A percentile compares a stretch with the other conserved stretches of the same genome.
phyloP scores from a whole-genome alignment of 2,329 filamentous ascomycete genomes.

The Knoxdaviesia capensis region DNA sequence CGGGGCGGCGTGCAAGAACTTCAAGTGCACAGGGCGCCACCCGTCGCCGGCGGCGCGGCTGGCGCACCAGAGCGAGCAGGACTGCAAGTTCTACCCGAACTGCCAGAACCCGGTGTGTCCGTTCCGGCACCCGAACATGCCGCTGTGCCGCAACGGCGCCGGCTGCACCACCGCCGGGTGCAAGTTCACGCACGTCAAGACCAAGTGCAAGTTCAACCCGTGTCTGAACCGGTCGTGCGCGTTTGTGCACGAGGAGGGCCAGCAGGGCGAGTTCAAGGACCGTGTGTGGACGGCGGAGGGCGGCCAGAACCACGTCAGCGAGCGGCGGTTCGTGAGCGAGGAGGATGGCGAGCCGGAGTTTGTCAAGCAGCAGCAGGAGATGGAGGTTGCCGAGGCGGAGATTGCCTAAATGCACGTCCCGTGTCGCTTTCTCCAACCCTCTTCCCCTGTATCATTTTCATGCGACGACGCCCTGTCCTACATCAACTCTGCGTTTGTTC shows the following conservation, averaged over 20 bases:
- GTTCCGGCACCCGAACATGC: constrained; percentile 76
- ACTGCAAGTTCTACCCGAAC: constrained; percentile 83
- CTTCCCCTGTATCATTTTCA: too few species aligned
- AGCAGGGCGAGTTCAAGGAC: constrained; percentile 66
- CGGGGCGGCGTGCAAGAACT: constrained; percentile 85
- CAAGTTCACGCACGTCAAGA: constrained; percentile 75
- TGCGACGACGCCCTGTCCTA: too few species aligned
- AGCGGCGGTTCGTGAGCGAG: constrained; percentile 70
- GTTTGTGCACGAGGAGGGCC: constrained; percentile 81
- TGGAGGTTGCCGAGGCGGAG: constrained; percentile 16
- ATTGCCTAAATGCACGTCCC: constrained; percentile 11
- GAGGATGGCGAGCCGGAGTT: constrained; percentile 15
- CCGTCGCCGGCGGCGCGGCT: constrained; percentile 71
- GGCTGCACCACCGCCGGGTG: constrained; percentile 68
- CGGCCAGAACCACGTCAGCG: constrained; percentile 52
- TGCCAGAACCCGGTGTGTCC: constrained; percentile 75
- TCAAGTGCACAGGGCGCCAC: constrained; percentile 80
- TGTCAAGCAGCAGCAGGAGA: constrained; percentile 15
- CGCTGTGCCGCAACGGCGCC: constrained; percentile 75
- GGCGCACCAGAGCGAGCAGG: constrained; percentile 61
- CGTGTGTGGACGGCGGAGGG: constrained; percentile 70
- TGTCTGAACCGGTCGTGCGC: constrained; percentile 77
- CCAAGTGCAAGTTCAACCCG: constrained; percentile 75
- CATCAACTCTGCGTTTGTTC: too few species aligned
- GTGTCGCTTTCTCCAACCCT: too few species aligned